Percentiles rank a stretch among this genome's conserved stretches.
phyloP scores from a whole-genome alignment of 1,284 basidiomycete species.

The Trichosporon coremiiforme region DNA sequence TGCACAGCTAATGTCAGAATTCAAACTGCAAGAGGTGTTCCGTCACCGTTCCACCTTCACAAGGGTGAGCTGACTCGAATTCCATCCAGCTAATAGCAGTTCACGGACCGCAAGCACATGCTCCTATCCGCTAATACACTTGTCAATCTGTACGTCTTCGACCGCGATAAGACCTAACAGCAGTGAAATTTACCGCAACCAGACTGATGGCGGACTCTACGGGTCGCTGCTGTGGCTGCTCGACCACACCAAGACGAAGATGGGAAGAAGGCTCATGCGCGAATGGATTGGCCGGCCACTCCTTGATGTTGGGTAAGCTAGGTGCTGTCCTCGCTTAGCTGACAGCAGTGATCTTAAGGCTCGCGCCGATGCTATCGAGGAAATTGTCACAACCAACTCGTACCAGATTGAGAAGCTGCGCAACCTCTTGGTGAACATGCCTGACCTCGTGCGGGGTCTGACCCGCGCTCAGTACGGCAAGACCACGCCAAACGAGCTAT shows the following conservation, averaged over 20 bases:
- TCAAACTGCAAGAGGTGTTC: constrained; percentile 74
- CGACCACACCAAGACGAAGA: constrained; percentile 81
- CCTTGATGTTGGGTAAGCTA: constrained; percentile 67
- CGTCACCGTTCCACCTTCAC: constrained; percentile 73
- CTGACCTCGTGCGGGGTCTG: constrained; percentile 86
- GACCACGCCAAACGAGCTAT: constrained; percentile 82
- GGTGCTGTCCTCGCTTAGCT: constrained; percentile 3
- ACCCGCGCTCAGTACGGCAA: constrained; percentile 88
- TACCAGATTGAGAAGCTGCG: constrained; percentile 64
- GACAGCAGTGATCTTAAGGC: constrained; percentile 66
- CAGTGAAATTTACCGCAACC: constrained; percentile 83
- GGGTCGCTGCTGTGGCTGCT: constrained; percentile 86
- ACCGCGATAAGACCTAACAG: constrained; percentile 21
- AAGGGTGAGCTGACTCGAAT: constrained; percentile 48
- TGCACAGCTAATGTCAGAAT: constrained; percentile 55
- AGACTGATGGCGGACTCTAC: constrained; percentile 71
- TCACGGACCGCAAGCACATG: constrained; percentile 80
- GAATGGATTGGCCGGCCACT: constrained; percentile 87
- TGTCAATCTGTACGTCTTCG: constrained; percentile 66
- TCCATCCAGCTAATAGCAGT: constrained; percentile 53
- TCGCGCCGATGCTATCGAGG: constrained; percentile 80
- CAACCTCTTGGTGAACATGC: constrained; percentile 70
- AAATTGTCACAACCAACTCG: constrained; percentile 68
- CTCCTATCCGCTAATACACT: constrained; percentile 85
- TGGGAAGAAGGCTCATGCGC: constrained; percentile 80